Conservation (phyloP, 2,329 filamentous ascomycete species). For the Penicillium verrucosum region DNA sequence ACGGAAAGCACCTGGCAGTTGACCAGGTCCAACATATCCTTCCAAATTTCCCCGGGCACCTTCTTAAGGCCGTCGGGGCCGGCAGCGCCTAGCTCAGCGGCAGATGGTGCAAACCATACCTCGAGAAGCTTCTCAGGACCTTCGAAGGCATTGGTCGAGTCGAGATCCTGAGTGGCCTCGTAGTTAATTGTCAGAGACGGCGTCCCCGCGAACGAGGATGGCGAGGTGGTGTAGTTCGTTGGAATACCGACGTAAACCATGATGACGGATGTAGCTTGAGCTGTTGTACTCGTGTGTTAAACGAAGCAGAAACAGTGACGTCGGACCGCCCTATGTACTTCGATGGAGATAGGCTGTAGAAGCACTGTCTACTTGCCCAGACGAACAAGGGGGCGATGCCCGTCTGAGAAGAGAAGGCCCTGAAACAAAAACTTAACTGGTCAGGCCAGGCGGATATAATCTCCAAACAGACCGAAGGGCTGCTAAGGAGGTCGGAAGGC, state of each 20-base stretch:
- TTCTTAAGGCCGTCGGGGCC: constrained; percentile 78
- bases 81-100: constrained; percentile 64
- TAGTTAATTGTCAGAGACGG: constrained; percentile 96
- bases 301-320: constrained; percentile 19
- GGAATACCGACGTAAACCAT: constrained; percentile 85
- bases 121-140: constrained; percentile 97
- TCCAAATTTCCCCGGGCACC: constrained; percentile 81
- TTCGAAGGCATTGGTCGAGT: constrained; percentile 95
- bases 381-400: constrained; percentile 84
- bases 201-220: constrained; percentile 70
- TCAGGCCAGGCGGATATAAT: constrained; percentile 71
- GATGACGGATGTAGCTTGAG: constrained; percentile 29
- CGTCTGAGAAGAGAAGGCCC: constrained; percentile 97
- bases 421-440: constrained; percentile 73
- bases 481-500: constrained; percentile 84
- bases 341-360: constrained; percentile 52
- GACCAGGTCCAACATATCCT: constrained; percentile 94
- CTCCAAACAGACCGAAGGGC: constrained; percentile 53
- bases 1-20: constrained; percentile 98
- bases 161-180: constrained; percentile 85
- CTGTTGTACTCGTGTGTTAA: constrained; percentile 13
- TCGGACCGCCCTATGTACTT: constrained; percentile 24
- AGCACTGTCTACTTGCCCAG: constrained; percentile 96
- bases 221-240: constrained; percentile 76
- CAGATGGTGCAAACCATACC: constrained; percentile 91